These are phyloP conservation scores for Aspergillus udagawae DNA, from an alignment of 2,329 filamentous ascomycete genomes.

Conservation along the genomic window DNA sequence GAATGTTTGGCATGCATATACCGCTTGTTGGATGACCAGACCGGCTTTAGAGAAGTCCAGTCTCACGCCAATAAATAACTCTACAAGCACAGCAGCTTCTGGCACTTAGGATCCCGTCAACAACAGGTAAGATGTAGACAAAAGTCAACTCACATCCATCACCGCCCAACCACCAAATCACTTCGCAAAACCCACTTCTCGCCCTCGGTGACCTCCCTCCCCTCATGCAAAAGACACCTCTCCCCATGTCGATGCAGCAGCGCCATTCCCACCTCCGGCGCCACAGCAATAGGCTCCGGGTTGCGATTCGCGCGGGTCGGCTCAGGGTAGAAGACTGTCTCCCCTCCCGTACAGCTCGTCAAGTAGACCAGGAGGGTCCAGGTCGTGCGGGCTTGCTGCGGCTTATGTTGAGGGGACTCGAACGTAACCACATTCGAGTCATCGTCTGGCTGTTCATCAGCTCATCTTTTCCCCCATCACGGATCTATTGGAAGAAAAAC, in stretches of 20 bases:
- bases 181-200: conserved; percentile 91
- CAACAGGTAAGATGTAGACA: background rate
- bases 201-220: conserved; percentile 69
- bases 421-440: conserved; percentile 73
- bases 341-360: conserved; percentile 77
- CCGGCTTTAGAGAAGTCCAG: background rate
- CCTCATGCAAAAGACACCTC: conserved; percentile 86
- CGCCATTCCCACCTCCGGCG: conserved; percentile 77
- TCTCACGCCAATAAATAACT: background rate
- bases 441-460: conserved; percentile 59
- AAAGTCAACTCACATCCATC: conserved; percentile 4
- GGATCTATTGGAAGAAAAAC: conserved; percentile 22
- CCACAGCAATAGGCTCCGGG: conserved; percentile 65
- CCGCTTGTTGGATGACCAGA: background rate
- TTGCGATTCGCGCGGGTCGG: conserved; percentile 41
- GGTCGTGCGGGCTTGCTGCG: conserved; percentile 64
- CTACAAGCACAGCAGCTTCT: background rate
- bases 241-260: conserved; percentile 85
- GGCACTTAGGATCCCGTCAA: background rate
- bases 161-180: conserved; percentile 57
- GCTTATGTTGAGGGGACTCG: conserved; percentile 39
- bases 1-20: background rate
- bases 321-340: conserved; percentile 87
- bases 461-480: background rate
- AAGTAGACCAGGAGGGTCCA: conserved; percentile 91